Conservation (phyloP, 345 rosid species). For the Acer yangbiense region DNA sequence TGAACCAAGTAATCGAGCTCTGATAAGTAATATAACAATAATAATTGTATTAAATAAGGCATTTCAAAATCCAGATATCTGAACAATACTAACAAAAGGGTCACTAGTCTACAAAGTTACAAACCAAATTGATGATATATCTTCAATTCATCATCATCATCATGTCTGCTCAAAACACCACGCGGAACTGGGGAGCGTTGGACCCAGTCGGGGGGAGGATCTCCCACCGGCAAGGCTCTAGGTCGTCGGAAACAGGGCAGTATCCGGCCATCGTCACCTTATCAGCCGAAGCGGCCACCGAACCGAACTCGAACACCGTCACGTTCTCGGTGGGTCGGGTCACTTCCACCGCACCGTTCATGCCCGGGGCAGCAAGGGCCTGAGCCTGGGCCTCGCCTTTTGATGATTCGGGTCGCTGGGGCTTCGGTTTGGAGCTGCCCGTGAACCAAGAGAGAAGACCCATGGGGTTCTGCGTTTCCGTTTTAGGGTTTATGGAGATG, state of each 20-base stretch:
- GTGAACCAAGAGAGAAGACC: constrained; percentile 89
- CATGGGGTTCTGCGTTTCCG: constrained; percentile 35
- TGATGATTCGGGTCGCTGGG: constrained; percentile 30
- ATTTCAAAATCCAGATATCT: neutral
- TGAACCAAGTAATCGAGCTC: no score
- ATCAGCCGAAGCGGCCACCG: constrained; percentile 67
- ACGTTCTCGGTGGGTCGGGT: constrained; percentile 64
- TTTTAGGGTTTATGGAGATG: neutral
- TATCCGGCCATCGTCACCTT: constrained; percentile 89
- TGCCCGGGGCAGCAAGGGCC: constrained; percentile 44
- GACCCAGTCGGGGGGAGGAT: constrained; percentile 66
- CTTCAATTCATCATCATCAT: no score
- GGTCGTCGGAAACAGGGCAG: constrained; percentile 91
- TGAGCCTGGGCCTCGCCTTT: constrained; percentile 16
- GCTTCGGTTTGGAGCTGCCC: constrained; percentile 47
- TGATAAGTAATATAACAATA: neutral
- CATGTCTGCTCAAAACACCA: constrained; percentile 55
- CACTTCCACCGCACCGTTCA: constrained; percentile 91
- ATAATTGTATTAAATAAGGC: no score
- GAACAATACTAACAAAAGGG: constrained; percentile 3
- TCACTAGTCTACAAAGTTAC: neutral
- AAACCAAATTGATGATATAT: no score
- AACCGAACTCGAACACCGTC: constrained; percentile 91
- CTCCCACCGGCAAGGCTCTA: constrained; percentile 95
- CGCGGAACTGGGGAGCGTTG: constrained; percentile 91